phyloP scores from a whole-genome alignment of 148 eudicot species.

The Fagopyrum homotropicum region DNA sequence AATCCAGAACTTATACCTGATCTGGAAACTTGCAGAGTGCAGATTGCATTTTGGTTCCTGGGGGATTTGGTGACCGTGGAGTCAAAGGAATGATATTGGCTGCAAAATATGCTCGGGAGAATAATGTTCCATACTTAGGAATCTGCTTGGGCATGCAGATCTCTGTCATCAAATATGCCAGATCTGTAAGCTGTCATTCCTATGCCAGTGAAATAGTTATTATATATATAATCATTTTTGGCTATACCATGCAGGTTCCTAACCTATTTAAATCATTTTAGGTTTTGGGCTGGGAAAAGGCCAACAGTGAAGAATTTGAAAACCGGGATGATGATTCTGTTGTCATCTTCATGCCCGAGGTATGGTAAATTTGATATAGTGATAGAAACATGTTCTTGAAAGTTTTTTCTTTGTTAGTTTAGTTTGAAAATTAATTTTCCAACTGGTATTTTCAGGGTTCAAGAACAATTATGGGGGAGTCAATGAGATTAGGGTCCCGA shows the following conservation, averaged over 20 bases:
- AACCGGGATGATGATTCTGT: conserved; percentile 48
- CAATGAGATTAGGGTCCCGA: conserved; percentile 92
- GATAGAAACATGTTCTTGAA: background rate
- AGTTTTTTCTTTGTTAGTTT: background rate
- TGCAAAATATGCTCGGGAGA: conserved; percentile 92
- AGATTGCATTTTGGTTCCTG: conserved; percentile 88
- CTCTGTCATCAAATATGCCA: conserved; percentile 78
- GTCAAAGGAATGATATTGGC: conserved; percentile 88
- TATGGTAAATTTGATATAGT: conserved; percentile 12
- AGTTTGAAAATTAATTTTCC: too few relatives aligned
- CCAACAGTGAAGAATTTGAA: conserved; percentile 78
- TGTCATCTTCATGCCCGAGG: conserved; percentile 98
- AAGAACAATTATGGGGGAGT: conserved; percentile 88
- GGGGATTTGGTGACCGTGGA: conserved; percentile 99
- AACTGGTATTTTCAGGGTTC: conserved; percentile 45
- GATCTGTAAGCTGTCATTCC: conserved; percentile 38
- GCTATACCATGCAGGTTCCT: background rate
- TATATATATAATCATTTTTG: background rate
- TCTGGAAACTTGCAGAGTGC: conserved; percentile 49
- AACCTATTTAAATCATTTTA: conserved; percentile 14
- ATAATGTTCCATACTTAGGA: conserved; percentile 83
- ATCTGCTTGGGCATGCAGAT: conserved; percentile 99
- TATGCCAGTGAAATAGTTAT: background rate
- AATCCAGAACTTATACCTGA: background rate
- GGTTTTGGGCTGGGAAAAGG: conserved; percentile 71